These are phyloP conservation scores for Torulaspora microellipsoides DNA, from an alignment of 805 yeast genomes.

Conservation along the genomic window DNA sequence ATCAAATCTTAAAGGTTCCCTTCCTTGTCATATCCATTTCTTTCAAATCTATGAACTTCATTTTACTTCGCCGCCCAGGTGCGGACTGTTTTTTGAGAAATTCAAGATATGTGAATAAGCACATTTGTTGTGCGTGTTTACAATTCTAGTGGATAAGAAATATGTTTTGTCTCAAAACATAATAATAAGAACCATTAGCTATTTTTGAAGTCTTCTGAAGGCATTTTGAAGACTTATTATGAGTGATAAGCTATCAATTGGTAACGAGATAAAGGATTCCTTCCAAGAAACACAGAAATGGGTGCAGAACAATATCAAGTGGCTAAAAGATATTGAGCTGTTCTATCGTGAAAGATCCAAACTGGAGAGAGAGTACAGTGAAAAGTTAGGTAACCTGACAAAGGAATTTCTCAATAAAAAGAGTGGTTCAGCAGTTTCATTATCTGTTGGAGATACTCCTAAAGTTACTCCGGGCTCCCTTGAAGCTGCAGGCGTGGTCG, in stretches of 20 bases:
- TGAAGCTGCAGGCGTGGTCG: constrained; percentile 78
- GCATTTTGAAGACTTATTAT: constrained; percentile 7
- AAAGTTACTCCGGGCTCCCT: constrained; percentile 90
- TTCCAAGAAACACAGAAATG: constrained; percentile 74
- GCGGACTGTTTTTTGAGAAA: too few species aligned
- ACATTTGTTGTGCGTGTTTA: too few species aligned
- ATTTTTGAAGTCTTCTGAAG: too few species aligned
- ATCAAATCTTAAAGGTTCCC: too few species aligned
- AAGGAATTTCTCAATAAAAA: constrained; percentile 71
- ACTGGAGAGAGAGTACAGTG: constrained; percentile 79
- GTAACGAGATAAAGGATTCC: constrained; percentile 75
- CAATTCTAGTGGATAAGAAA: too few species aligned
- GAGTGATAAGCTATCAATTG: constrained; percentile 41
- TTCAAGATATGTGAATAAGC: too few species aligned
- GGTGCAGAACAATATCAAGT: constrained; percentile 66
- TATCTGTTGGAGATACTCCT: constrained; percentile 91
- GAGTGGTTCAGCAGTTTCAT: constrained; percentile 56
- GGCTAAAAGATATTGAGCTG: constrained; percentile 72
- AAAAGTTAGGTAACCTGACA: constrained; percentile 57
- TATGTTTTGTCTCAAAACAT: too few species aligned
- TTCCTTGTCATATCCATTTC: not conserved
- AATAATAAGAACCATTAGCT: too few species aligned
- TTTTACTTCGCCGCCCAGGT: too few species aligned
- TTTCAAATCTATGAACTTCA: too few species aligned
- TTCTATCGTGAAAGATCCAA: constrained; percentile 80